These are phyloP conservation scores for Boletus tylopilopsis DNA, from an alignment of 768 basidiomycete species.

Conservation along the genomic window DNA sequence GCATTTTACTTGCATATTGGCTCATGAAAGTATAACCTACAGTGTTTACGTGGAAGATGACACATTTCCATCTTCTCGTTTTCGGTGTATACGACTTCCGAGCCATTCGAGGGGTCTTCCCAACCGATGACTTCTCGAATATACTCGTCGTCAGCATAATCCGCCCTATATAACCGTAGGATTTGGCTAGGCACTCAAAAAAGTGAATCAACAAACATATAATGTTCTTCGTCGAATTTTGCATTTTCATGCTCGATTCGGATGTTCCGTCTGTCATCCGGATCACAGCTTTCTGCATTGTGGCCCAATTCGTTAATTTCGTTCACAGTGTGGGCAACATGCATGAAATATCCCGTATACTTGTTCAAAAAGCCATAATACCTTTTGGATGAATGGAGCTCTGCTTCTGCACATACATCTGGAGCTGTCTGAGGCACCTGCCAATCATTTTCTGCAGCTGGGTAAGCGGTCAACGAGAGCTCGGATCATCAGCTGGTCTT, in stretches of 20 bases:
- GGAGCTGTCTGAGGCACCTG: slow-evolving; percentile 63
- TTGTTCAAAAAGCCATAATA: slow-evolving; percentile 76
- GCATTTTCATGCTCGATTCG: slow-evolving; percentile 63
- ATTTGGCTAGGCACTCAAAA: neutral
- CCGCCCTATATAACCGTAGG: slow-evolving; percentile 52
- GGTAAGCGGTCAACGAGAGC: slow-evolving; percentile 2
- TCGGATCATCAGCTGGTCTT: neutral
- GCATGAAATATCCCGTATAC: slow-evolving; percentile 71
- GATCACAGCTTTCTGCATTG: slow-evolving; percentile 55
- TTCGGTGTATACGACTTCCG: slow-evolving; percentile 57
- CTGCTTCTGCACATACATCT: slow-evolving; percentile 28
- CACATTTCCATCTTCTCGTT: slow-evolving; percentile 68
- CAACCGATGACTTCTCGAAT: slow-evolving; percentile 69
- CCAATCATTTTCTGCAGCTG: slow-evolving; percentile 81
- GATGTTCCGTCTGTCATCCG: slow-evolving; percentile 47
- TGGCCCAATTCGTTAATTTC: slow-evolving; percentile 77
- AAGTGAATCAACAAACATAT: slow-evolving; percentile 53
- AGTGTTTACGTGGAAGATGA: slow-evolving; percentile 49
- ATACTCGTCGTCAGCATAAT: slow-evolving; percentile 72
- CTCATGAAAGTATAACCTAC: slow-evolving; percentile 29
- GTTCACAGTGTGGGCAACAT: slow-evolving; percentile 71
- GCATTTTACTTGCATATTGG: neutral
- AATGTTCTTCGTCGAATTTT: slow-evolving; percentile 83
- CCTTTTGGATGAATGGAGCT: slow-evolving; percentile 38
- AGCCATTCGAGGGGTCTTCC: slow-evolving; percentile 50